Evolutionary conservation across 495 filamentous ascomycete genomes (phyloP), one percentile per base, ranked within the genome.

Genomic region (Aspergillus bridgeri): DNA sequence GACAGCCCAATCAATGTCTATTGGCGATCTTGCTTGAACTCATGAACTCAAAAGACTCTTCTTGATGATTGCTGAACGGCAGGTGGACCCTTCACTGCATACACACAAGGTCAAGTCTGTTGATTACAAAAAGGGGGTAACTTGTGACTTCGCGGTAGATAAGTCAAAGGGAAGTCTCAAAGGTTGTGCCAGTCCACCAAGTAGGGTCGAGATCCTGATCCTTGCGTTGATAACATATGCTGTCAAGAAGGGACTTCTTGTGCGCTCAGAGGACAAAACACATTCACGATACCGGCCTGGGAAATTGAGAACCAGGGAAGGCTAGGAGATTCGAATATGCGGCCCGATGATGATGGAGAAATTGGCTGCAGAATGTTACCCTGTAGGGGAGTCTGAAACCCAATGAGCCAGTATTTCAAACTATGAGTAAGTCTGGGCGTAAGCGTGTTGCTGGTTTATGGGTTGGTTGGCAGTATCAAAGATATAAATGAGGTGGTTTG

Each of bases 101-200:
- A 75, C 69, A 75, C 68, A 70, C 63, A 67, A 69, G 64, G 65
- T 57, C 51, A 68, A 70, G 54, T 57, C 56, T 63, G 67, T 60
- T 62, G 64, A 60, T 67, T 70, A 75, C 66, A 70, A 68, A 47
- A 61, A 57, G 43, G 48, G 54, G 56, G 60, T 53, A 58, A 60
- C 53, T 24, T 56, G 57, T 22, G 48, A n/a, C 54, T 59, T 42
- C 54, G 59, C 50, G 56, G 48, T 53, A 56, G 59, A 57, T 38
- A 38, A 38, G 33, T 38, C 48, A 21, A 57, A 63, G 22, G 44
- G 43, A 24, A 45, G 25, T 58, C 44, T 59, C 48, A 53, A 58
- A 38, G 53, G 52, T 56, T 42, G 59, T 65, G 45, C 54, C 56
- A 55, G 57, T 67, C 65, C 67, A 62, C 64, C 55, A 60, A 61